These are phyloP conservation scores for Talaromyces sp. DNA, from an alignment of 2,329 filamentous ascomycete genomes.

Conservation along the genomic window DNA sequence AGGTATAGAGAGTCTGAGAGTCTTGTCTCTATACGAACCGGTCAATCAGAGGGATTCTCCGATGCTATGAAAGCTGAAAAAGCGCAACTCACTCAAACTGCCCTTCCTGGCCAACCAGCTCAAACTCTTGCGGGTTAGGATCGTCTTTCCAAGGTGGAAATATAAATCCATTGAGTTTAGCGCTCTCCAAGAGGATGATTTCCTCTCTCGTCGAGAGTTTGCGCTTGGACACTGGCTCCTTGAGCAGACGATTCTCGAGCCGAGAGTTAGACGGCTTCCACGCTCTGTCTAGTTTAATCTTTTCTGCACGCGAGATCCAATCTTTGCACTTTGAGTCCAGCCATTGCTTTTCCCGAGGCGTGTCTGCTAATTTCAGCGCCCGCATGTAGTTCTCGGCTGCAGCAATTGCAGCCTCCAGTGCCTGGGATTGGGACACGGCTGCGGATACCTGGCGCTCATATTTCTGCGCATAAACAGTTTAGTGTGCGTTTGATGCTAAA, in stretches of 20 bases:
- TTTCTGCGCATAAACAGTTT: slow-evolving; percentile 40
- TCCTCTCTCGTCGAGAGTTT: slow-evolving; percentile 65
- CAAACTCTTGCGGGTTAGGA: slow-evolving; percentile 60
- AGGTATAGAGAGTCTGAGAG: slow-evolving; percentile 56
- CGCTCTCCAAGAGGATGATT: slow-evolving; percentile 69
- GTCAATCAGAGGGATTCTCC: background rate
- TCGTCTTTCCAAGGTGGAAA: slow-evolving; percentile 79
- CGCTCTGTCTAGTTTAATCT: slow-evolving; percentile 55
- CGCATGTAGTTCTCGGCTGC: slow-evolving; percentile 79
- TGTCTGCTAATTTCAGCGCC: slow-evolving; percentile 59
- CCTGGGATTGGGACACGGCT: slow-evolving; percentile 55
- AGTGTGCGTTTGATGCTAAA: slow-evolving; percentile 17
- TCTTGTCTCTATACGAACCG: slow-evolving; percentile 6
- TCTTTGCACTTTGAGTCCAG: slow-evolving; percentile 64
- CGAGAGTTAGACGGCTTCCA: slow-evolving; percentile 25
- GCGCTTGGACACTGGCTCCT: slow-evolving; percentile 52
- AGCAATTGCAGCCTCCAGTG: slow-evolving; percentile 68
- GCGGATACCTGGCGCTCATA: slow-evolving; percentile 50
- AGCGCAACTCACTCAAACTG: slow-evolving; percentile 57
- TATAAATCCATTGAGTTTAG: slow-evolving; percentile 72
- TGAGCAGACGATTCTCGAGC: slow-evolving; percentile 28
- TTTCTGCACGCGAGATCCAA: slow-evolving; percentile 67
- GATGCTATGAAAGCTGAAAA: background rate
- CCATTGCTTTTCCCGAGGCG: slow-evolving; percentile 58
- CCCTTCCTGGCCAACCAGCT: slow-evolving; percentile 43